Evolutionary conservation across 306 rosid genomes (phyloP), one percentile per base, ranked within the genome.

Genomic region (Carpinus viminea): DNA sequence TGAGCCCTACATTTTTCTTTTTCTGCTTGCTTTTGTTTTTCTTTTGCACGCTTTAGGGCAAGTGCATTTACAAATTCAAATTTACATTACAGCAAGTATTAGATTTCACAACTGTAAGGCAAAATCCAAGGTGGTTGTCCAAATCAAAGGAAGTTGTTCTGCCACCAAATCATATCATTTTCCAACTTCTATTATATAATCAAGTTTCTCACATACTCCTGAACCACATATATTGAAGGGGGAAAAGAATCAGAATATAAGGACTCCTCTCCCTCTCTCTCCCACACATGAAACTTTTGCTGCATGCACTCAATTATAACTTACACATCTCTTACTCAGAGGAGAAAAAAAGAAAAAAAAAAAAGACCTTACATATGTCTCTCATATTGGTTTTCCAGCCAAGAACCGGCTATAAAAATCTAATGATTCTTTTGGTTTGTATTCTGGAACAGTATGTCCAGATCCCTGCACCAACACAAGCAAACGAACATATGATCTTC

Each of bases 401-500:
- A 92, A 87, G 77, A 92, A 95, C 36, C 97, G 91, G 61, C 82
- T 81, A 78, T 91, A 95, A 48, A 95, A 82, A 76, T 92, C 90
- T 60, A 92, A 84, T 20, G 98, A 92, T 83, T 95, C 98, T 72
- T 51, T 78, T 0, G 98, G 98, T 80, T 92, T 95, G 81, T 92
- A 92, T 75, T 95, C 98, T 3, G 98, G 98, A 75, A 95, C 98
- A 0, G 98, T 95, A 54, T 95, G 98, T 60, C 98, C 98, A 70
- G 98, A 74, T 73, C 98, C 98, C 97, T 94, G 88, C 74, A 81
- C 9, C 86, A 80, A 76, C 62, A 12, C 79, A 82, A 72, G 48
- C 86, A 86, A 28, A 51, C 24, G 26, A 1, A 68, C 48, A 21
- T 68, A 28, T 62, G 70, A 70, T 28, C 16, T 46, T 46, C 57